Percentiles rank a stretch among this genome's conserved stretches.
These are phyloP conservation scores for Chlorella ohadii DNA, from an alignment of 139 green algal genomes.

Conservation along the genomic window DNA sequence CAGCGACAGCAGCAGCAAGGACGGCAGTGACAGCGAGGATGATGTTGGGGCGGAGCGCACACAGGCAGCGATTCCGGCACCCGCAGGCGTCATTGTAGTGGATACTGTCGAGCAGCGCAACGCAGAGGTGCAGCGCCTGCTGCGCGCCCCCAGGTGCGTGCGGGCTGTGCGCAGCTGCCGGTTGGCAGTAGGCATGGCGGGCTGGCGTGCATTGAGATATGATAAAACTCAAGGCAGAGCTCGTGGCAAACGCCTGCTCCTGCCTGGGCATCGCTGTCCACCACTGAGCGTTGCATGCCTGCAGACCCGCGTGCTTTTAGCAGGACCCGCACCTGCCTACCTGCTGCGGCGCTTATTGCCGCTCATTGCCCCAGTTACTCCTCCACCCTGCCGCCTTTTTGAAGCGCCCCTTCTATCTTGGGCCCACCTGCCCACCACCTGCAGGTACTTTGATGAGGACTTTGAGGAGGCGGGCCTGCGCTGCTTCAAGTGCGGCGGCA, in stretches of 20 bases:
- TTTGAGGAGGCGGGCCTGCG: constrained; percentile 52
- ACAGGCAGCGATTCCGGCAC: background rate
- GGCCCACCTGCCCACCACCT: background rate
- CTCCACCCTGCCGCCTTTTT: background rate
- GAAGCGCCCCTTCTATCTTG: too few species aligned
- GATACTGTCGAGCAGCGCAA: background rate
- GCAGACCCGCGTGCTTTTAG: background rate
- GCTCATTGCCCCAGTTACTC: too few species aligned
- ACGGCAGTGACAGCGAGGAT: background rate
- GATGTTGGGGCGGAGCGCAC: too few species aligned
- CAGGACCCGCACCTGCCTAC: background rate
- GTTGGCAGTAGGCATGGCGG: too few species aligned
- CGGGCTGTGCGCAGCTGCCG: background rate
- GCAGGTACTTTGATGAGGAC: constrained; percentile 68
- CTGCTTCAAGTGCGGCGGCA: constrained; percentile 66
- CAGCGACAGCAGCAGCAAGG: background rate
- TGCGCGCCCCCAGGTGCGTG: constrained; percentile 30
- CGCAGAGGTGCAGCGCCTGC: constrained; percentile 38
- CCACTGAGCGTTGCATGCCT: too few species aligned
- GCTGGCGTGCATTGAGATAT: too few species aligned
- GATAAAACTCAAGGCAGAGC: too few species aligned
- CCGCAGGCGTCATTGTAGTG: constrained; percentile 33
- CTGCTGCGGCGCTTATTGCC: background rate
- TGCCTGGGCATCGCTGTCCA: too few species aligned
- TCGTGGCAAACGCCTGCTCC: too few species aligned